Evolutionary conservation across 768 basidiomycete genomes (phyloP).

Genomic region (Tylopilus balloui): DNA sequence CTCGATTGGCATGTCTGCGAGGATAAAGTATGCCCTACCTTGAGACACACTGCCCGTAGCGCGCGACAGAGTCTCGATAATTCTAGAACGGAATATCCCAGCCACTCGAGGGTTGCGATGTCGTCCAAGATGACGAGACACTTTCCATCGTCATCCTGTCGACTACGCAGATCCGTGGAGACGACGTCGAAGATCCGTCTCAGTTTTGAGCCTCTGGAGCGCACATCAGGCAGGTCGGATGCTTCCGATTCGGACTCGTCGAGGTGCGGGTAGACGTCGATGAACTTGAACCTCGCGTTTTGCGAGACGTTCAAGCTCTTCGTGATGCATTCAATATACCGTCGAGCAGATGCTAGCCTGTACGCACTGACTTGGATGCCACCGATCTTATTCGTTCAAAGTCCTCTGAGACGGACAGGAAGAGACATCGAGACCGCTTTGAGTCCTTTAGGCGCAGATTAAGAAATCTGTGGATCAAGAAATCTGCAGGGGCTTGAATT

Average conservation of each 20-base stretch:
- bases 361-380: slow-evolving; percentile 57
- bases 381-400: slow-evolving; percentile 60
- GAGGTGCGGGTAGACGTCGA: slow-evolving; percentile 47
- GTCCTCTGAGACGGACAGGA: slow-evolving; percentile 57
- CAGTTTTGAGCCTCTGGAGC: slow-evolving; percentile 16
- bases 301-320: slow-evolving; percentile 35
- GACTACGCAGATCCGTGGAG: slow-evolving; percentile 22
- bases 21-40: slow-evolving; percentile 35
- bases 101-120: slow-evolving; percentile 64
- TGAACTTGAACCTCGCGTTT: slow-evolving; percentile 43
- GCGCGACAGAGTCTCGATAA: slow-evolving; percentile 58
- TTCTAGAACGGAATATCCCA: slow-evolving; percentile 51
- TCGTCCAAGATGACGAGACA: slow-evolving; percentile 67
- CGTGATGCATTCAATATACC: slow-evolving; percentile 2
- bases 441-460: slow-evolving; percentile 47
- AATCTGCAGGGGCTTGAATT: slow-evolving; percentile 66
- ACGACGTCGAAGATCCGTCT: slow-evolving; percentile 37
- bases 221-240: slow-evolving; percentile 8
- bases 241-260: slow-evolving; percentile 12
- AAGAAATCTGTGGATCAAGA: slow-evolving; percentile 57
- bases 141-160: slow-evolving; percentile 8
- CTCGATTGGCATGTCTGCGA: background rate
- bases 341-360: background rate
- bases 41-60: slow-evolving; percentile 49
- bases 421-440: slow-evolving; percentile 36